Conservation (phyloP, 305 asterid species). For the Euphrasia arctica region DNA sequence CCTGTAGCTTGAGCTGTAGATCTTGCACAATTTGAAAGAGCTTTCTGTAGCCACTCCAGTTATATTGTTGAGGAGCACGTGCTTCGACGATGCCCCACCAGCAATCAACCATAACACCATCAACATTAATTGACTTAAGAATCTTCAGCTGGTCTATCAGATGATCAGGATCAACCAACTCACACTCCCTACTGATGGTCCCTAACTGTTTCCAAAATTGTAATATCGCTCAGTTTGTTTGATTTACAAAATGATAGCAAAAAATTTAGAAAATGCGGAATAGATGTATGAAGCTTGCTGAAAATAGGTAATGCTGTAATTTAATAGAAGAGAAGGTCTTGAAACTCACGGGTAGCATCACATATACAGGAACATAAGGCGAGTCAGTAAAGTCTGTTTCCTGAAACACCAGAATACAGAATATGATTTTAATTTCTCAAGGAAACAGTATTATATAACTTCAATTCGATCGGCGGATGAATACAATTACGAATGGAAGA, state of each 20-base stretch:
- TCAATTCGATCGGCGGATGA: background rate
- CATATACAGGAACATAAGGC: constrained; percentile 61
- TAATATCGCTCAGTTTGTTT: too few relatives aligned
- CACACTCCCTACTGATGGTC: constrained; percentile 49
- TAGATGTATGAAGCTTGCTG: background rate
- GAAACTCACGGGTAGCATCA: constrained; percentile 76
- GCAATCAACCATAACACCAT: constrained; percentile 80
- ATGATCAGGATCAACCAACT: constrained; percentile 49
- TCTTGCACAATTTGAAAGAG: constrained; percentile 62
- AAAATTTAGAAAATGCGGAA: background rate
- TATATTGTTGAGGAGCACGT: constrained; percentile 62
- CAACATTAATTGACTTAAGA: constrained; percentile 63
- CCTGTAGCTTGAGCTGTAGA: constrained; percentile 63
- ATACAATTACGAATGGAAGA: constrained; percentile 11
- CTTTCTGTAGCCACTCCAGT: constrained; percentile 71
- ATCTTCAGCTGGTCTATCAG: constrained; percentile 44
- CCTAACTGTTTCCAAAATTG: constrained; percentile 44
- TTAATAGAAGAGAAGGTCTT: constrained; percentile 8
- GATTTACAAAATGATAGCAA: background rate
- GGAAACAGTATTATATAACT: background rate
- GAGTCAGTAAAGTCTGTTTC: constrained; percentile 67
- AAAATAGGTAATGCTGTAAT: background rate
- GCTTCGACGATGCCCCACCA: constrained; percentile 96
- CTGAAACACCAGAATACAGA: constrained; percentile 23
- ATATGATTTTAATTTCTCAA: constrained; percentile 4